These are phyloP conservation scores for Ogataea glucozyma DNA, from an alignment of 805 yeast species.

Conservation along the genomic window DNA sequence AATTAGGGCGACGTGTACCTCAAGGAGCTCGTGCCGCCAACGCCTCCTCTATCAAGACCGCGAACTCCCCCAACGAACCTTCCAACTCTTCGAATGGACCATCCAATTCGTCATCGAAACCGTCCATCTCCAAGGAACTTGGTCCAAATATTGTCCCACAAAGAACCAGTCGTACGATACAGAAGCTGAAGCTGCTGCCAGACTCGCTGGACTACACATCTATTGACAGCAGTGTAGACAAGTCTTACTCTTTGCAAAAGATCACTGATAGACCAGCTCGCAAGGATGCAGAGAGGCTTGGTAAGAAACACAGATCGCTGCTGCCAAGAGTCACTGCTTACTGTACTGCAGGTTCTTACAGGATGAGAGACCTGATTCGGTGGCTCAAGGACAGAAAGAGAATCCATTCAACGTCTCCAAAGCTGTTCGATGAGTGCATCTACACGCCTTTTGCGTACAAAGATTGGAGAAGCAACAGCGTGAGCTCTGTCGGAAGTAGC, in stretches of 20 bases:
- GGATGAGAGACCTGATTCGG: conserved; percentile 80
- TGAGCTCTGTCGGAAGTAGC: conserved; percentile 12
- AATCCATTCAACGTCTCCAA: conserved; percentile 76
- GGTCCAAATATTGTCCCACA: conserved; percentile 65
- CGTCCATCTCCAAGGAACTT: conserved; percentile 34
- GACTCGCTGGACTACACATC: conserved; percentile 45
- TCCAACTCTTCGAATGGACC: not conserved
- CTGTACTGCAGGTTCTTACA: conserved; percentile 91
- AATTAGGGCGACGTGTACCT: conserved; percentile 1
- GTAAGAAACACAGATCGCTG: conserved; percentile 79
- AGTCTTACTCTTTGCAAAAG: conserved; percentile 79
- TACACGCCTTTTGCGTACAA: conserved; percentile 87
- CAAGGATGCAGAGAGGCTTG: conserved; percentile 89
- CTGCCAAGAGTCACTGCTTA: conserved; percentile 95
- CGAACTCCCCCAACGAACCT: not conserved
- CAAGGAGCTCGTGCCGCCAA: not conserved
- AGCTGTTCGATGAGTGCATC: conserved; percentile 89
- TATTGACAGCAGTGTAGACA: conserved; percentile 23
- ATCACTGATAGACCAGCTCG: conserved; percentile 88
- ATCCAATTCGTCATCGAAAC: conserved; percentile 8
- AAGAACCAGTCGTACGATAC: conserved; percentile 72
- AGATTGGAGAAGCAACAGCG: conserved; percentile 62
- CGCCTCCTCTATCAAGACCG: not conserved
- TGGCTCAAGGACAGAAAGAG: conserved; percentile 82
- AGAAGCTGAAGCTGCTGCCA: conserved; percentile 70